Evolutionary conservation across 1,284 basidiomycete genomes (phyloP).

Genomic region (Fereydounia khargensis): DNA sequence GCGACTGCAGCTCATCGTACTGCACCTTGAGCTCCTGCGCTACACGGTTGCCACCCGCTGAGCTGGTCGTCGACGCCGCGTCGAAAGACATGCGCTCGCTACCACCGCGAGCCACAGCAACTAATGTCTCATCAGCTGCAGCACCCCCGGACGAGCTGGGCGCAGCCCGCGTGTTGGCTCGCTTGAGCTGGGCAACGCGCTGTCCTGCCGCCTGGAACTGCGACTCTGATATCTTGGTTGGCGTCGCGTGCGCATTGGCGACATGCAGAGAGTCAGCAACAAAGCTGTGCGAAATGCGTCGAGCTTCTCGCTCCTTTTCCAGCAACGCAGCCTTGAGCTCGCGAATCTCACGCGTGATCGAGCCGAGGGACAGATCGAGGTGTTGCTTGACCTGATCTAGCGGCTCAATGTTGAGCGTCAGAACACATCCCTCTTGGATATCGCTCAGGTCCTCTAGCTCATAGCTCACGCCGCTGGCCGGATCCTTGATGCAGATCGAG

Average conservation of each 20-base stretch:
- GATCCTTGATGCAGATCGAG: conserved; percentile 90
- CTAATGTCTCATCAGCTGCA: background rate
- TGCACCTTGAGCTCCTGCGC: conserved; percentile 76
- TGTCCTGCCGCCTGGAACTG: conserved; percentile 52
- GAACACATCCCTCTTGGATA: conserved; percentile 77
- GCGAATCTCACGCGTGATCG: conserved; percentile 84
- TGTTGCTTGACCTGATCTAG: conserved; percentile 98
- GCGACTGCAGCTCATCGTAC: conserved; percentile 87
- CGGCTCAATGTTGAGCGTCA: conserved; percentile 93
- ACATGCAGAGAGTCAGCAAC: background rate
- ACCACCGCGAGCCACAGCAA: background rate
- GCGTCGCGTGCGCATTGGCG: conserved; percentile 8
- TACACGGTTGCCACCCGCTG: conserved; percentile 18
- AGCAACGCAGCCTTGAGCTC: conserved; percentile 74
- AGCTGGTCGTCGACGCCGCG: conserved; percentile 2
- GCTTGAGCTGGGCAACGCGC: conserved; percentile 44
- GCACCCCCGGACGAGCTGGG: no score
- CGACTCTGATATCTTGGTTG: conserved; percentile 45
- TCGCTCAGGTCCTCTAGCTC: conserved; percentile 95
- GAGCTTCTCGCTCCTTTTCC: conserved; percentile 39
- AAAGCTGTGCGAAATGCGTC: conserved; percentile 20
- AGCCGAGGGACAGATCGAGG: conserved; percentile 83
- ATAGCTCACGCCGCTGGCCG: conserved; percentile 84
- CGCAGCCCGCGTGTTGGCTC: conserved; percentile 23
- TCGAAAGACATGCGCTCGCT: background rate